Percentiles rank a stretch among this genome's conserved stretches.
phyloP scores from a whole-genome alignment of 228 moss, liverwort and hornwort species.

The Sphagnum fallax region DNA sequence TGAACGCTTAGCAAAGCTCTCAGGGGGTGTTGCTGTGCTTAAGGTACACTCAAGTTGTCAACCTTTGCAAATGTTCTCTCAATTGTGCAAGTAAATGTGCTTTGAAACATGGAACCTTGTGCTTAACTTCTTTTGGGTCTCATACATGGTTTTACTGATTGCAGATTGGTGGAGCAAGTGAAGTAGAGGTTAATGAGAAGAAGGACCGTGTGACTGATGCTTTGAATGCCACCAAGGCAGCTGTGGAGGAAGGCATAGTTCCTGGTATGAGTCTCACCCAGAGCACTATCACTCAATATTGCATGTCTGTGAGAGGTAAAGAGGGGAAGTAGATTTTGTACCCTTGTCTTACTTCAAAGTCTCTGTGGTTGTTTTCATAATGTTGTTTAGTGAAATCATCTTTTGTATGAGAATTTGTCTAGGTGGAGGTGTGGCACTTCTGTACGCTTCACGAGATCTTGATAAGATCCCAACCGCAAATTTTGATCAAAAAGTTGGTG shows the following conservation, averaged over 20 bases:
- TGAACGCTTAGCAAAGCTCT: slow-evolving; percentile 79
- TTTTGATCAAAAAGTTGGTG: slow-evolving; percentile 77
- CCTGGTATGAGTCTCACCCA: slow-evolving; percentile 38
- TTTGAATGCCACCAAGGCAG: slow-evolving; percentile 85
- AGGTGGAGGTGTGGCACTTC: slow-evolving; percentile 87
- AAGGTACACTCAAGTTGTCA: slow-evolving; percentile 29
- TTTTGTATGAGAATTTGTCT: not conserved
- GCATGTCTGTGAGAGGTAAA: not conserved
- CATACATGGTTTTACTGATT: not conserved
- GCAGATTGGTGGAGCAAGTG: slow-evolving; percentile 90
- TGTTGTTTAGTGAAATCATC: not conserved
- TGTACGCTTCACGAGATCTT: slow-evolving; percentile 76
- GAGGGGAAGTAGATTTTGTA: not conserved
- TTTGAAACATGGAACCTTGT: not conserved
- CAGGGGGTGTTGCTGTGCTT: slow-evolving; percentile 83
- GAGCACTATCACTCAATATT: not conserved
- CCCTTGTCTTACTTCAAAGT: too few relatives aligned
- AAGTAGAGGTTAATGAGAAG: slow-evolving; percentile 84
- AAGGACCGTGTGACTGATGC: slow-evolving; percentile 91
- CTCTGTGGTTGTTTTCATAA: not conserved
- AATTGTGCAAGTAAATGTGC: not conserved
- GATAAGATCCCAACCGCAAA: slow-evolving; percentile 64
- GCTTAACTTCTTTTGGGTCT: not conserved
- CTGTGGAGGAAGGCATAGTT: slow-evolving; percentile 89
- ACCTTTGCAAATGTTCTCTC: not conserved